phyloP scores from a whole-genome alignment of 2,329 filamentous ascomycete species.

The Fusarium falciforme region DNA sequence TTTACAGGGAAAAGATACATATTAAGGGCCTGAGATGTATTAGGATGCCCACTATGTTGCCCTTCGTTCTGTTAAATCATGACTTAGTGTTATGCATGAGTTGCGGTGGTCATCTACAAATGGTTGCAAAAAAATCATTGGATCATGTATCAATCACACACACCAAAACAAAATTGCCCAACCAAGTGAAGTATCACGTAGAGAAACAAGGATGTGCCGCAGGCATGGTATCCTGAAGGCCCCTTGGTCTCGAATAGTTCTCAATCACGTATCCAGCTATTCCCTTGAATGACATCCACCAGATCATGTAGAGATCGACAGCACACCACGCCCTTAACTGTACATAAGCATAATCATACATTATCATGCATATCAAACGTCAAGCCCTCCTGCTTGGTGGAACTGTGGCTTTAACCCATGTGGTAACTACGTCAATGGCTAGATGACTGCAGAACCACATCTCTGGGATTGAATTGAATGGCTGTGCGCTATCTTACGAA shows the following conservation, averaged over 20 bases:
- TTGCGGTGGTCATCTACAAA: too few species aligned
- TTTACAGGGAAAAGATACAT: too few species aligned
- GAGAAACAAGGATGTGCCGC: too few species aligned
- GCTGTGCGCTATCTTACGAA: constrained; percentile 25
- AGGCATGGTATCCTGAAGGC: not conserved
- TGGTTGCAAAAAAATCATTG: not conserved
- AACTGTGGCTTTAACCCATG: not conserved
- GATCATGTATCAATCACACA: not conserved
- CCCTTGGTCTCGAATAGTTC: not conserved
- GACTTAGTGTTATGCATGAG: not conserved
- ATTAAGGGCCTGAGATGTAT: not conserved
- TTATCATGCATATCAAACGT: not conserved
- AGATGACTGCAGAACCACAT: not conserved
- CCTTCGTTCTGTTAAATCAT: not conserved
- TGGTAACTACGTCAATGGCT: not conserved
- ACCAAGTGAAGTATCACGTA: too few species aligned
- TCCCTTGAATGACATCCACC: not conserved
- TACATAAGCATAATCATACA: not conserved
- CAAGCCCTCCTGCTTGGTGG: not conserved
- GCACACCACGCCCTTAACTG: not conserved
- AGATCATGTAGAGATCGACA: not conserved
- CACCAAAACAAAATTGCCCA: too few species aligned
- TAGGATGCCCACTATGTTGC: accelerated
- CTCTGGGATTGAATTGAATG: constrained; percentile 5
- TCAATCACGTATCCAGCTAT: not conserved